Percentiles rank a stretch among this genome's conserved stretches.
These are phyloP conservation scores for Beauveria pseudobassiana DNA, from an alignment of 2,329 filamentous ascomycete species.

Conservation along the genomic window DNA sequence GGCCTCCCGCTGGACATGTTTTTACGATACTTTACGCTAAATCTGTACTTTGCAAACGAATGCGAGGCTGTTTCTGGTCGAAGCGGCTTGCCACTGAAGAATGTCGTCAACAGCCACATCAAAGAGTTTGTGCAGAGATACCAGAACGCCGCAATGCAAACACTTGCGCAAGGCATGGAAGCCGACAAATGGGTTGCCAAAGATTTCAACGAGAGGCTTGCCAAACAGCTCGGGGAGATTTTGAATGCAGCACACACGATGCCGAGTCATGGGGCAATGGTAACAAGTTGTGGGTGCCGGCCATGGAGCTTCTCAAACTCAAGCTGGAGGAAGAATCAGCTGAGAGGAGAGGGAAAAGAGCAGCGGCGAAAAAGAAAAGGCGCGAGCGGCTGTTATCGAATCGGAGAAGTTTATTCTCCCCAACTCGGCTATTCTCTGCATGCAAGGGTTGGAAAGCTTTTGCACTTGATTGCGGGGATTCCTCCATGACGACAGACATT, in stretches of 20 bases:
- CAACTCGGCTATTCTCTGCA: constrained; percentile 70
- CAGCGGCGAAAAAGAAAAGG: constrained; percentile 49
- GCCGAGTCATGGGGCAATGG: constrained; percentile 57
- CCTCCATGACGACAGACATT: constrained; percentile 81
- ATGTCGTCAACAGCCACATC: constrained; percentile 73
- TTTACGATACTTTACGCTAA: constrained; percentile 74
- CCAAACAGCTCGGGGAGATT: constrained; percentile 53
- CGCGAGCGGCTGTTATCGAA: constrained; percentile 69
- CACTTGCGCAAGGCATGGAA: constrained; percentile 69
- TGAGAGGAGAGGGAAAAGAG: constrained; percentile 20
- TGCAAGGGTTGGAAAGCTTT: constrained; percentile 76
- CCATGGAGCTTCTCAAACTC: constrained; percentile 29
- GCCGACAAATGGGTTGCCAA: constrained; percentile 72
- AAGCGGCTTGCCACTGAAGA: constrained; percentile 68
- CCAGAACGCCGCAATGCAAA: constrained; percentile 65
- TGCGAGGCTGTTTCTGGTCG: constrained; percentile 78
- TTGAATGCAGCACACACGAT: constrained; percentile 64
- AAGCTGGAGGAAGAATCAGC: constrained; percentile 25
- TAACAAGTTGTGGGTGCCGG: constrained; percentile 50
- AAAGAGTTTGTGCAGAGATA: constrained; percentile 68
- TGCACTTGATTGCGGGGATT: constrained; percentile 75
- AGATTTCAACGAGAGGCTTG: constrained; percentile 62
- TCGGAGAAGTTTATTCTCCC: constrained; percentile 81
- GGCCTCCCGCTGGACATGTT: constrained; percentile 62
- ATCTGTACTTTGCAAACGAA: constrained; percentile 76